These are phyloP conservation scores for Sphaerostilbella broomeana DNA, from an alignment of 2,329 filamentous ascomycete genomes.

Conservation along the genomic window DNA sequence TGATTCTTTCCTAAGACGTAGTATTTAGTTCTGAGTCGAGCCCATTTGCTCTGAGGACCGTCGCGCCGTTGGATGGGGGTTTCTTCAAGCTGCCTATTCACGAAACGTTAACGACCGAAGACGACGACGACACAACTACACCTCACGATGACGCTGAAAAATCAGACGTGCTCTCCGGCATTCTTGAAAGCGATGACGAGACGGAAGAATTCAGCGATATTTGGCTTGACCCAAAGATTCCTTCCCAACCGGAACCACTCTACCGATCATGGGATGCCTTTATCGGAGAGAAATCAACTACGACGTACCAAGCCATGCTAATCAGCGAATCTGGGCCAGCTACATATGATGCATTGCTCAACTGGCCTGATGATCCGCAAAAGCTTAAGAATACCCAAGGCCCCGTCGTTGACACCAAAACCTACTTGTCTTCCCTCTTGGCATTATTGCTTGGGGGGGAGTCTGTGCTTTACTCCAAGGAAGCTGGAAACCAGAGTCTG, in stretches of 20 bases:
- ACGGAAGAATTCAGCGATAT: constrained; percentile 22
- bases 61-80: constrained; percentile 21
- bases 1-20: neutral
- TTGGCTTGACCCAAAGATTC: constrained; percentile 41
- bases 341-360: constrained; percentile 59
- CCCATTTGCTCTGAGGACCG: constrained; percentile 14
- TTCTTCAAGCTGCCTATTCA: constrained; percentile 23
- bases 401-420: constrained; percentile 39
- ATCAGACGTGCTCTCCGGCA: neutral
- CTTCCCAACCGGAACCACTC: constrained; percentile 25
- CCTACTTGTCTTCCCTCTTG: constrained; percentile 53
- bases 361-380: constrained; percentile 34
- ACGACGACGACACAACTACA: neutral
- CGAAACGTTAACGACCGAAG: neutral
- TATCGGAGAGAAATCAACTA: constrained; percentile 29
- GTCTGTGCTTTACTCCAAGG: constrained; percentile 63
- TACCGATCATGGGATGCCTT: constrained; percentile 69
- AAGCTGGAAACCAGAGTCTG: constrained; percentile 47
- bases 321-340: constrained; percentile 62
- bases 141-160: neutral
- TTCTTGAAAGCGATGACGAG: constrained; percentile 4
- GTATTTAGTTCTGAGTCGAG: constrained; percentile 10
- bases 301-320: constrained; percentile 42
- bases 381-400: constrained; percentile 31
- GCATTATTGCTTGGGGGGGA: constrained; percentile 63